Percentiles rank a stretch among this genome's conserved stretches.
Evolutionary conservation across 495 filamentous ascomycete species (phyloP).

Genomic region (Penicillium longicatenatum): DNA sequence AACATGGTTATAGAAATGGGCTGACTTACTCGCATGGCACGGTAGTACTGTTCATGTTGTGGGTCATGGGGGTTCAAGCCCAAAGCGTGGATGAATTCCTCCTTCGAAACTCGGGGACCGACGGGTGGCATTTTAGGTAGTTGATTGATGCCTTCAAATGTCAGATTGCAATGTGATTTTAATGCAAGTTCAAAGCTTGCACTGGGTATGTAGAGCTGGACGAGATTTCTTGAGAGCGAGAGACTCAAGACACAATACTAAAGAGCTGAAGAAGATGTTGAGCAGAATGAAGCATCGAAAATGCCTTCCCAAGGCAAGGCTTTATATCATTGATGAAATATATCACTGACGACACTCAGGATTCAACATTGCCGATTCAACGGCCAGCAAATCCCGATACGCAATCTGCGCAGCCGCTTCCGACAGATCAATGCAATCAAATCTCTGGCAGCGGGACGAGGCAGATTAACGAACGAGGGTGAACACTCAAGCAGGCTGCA

Average conservation of each 20-base stretch:
- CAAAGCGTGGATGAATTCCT: conserved; percentile 48
- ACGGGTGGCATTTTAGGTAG: conserved; percentile 29
- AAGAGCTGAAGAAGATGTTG: neutral
- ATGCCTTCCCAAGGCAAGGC: neutral
- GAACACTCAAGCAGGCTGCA: conserved; percentile 21
- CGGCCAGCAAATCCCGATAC: neutral
- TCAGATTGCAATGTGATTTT: neutral
- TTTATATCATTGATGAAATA: conserved; percentile 19
- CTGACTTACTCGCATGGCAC: conserved; percentile 44
- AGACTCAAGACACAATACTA: neutral
- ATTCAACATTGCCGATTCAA: conserved; percentile 6
- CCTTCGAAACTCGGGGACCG: conserved; percentile 48
- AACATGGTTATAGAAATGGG: neutral
- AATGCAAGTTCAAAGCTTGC: neutral
- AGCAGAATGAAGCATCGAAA: neutral
- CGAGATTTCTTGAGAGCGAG: neutral
- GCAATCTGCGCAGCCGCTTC: conserved; percentile 10
- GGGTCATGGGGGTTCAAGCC: conserved; percentile 42
- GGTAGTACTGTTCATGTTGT: conserved; percentile 46
- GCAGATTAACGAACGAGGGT: conserved; percentile 26
- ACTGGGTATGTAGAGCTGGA: neutral
- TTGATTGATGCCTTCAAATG: neutral
- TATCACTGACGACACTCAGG: conserved; percentile 13
- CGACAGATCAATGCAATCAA: conserved; percentile 24
- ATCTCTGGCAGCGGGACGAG: conserved; percentile 17